phyloP scores from a whole-genome alignment of 352 stramenopile genomes.

The Peronosclerospora sorghi region DNA sequence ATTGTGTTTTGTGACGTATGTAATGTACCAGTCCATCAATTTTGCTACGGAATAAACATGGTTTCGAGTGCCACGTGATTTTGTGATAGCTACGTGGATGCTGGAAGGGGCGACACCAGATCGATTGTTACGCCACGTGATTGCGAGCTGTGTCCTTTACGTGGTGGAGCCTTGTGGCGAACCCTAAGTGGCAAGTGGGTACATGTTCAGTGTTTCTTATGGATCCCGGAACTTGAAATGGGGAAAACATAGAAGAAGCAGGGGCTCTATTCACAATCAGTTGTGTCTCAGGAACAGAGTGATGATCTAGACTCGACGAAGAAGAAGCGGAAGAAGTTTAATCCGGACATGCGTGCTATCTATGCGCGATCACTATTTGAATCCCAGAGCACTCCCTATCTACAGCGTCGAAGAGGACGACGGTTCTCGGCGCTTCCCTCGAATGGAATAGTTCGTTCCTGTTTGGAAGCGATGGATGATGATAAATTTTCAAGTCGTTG shows the following conservation, averaged over 20 bases:
- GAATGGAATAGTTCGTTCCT: constrained; percentile 51
- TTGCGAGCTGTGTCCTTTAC: constrained; percentile 64
- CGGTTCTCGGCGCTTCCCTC: constrained; percentile 32
- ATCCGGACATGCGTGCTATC: constrained; percentile 63
- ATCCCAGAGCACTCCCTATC: constrained; percentile 28
- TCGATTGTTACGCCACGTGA: background rate
- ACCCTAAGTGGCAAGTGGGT: constrained; percentile 63
- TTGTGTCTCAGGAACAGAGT: constrained; percentile 16
- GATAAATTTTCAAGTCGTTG: background rate
- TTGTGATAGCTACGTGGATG: constrained; percentile 49
- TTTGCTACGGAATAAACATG: constrained; percentile 72
- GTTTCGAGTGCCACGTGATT: constrained; percentile 76
- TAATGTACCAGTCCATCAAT: constrained; percentile 80
- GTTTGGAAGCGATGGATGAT: constrained; percentile 37
- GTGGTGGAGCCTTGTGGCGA: constrained; percentile 43
- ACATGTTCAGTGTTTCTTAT: constrained; percentile 82
- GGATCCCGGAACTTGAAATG: constrained; percentile 67
- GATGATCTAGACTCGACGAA: constrained; percentile 9
- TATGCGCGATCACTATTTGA: constrained; percentile 63
- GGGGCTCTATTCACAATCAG: constrained; percentile 54
- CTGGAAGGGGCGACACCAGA: background rate
- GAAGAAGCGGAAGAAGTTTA: constrained; percentile 21
- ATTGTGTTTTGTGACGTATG: constrained; percentile 88
- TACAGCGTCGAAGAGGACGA: constrained; percentile 24
- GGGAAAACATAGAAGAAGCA: constrained; percentile 36